A percentile compares a stretch with the other conserved stretches of the same genome.
These are phyloP conservation scores for Chalaropsis thielavioides DNA, from an alignment of 2,329 filamentous ascomycete genomes.

Conservation along the genomic window DNA sequence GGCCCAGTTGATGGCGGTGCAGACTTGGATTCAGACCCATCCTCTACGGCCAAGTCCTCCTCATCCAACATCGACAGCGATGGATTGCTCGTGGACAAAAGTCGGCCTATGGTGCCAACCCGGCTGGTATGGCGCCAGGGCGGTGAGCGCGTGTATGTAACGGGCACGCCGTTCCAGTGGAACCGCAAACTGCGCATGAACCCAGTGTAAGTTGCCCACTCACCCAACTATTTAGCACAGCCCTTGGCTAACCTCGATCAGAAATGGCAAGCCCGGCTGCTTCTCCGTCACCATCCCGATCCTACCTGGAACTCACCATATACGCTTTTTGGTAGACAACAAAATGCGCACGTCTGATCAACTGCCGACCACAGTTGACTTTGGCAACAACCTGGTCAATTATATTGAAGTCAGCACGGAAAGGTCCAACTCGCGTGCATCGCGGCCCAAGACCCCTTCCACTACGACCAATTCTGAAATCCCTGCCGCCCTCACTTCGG, in stretches of 20 bases:
- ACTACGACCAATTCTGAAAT: constrained; percentile 21
- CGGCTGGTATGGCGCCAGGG: constrained; percentile 70
- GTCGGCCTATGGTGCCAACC: constrained; percentile 66
- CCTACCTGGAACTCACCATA: constrained; percentile 84
- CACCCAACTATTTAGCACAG: neutral
- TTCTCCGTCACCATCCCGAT: constrained; percentile 70
- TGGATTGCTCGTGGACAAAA: constrained; percentile 60
- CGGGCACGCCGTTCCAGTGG: constrained; percentile 95
- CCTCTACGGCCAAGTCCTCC: constrained; percentile 42
- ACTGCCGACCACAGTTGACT: constrained; percentile 89
- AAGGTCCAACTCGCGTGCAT: constrained; percentile 43
- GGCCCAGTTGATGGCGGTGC: constrained; percentile 34
- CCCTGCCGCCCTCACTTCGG: constrained; percentile 20
- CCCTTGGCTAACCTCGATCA: constrained; percentile 21
- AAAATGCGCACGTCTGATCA: constrained; percentile 81
- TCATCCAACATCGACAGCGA: constrained; percentile 56
- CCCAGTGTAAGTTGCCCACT: constrained; percentile 53
- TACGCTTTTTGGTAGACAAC: constrained; percentile 90
- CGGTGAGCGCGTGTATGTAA: constrained; percentile 88
- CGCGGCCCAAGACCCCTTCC: constrained; percentile 11
- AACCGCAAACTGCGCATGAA: constrained; percentile 82
- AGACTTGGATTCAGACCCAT: constrained; percentile 32
- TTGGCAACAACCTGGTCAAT: constrained; percentile 95
- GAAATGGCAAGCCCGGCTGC: constrained; percentile 43
- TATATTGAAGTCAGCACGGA: constrained; percentile 71